Percentiles rank a stretch among this genome's conserved stretches.
Evolutionary conservation across 768 basidiomycete species (phyloP).

Genomic region (Thelephora aurantiotincta): DNA sequence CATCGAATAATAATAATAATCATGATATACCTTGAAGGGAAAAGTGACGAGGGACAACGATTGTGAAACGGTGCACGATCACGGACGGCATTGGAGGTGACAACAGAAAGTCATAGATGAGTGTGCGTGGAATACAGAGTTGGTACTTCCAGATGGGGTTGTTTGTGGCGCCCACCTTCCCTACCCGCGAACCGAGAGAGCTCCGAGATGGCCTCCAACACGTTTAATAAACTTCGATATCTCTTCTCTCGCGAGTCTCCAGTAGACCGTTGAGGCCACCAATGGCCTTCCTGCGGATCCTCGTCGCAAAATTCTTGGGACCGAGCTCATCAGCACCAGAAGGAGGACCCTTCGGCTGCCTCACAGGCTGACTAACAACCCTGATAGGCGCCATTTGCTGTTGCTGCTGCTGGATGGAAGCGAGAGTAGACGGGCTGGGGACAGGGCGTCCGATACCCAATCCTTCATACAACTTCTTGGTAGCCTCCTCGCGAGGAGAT

Average conservation of each 20-base stretch:
- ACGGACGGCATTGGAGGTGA: no score
- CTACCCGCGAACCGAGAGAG: no score
- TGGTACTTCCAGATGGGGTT: no score
- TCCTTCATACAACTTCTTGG: slow-evolving; percentile 81
- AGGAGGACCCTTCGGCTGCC: slow-evolving; percentile 83
- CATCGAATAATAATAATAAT: no score
- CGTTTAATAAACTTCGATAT: slow-evolving; percentile 21
- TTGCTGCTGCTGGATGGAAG: slow-evolving; percentile 6
- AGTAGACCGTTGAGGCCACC: slow-evolving; percentile 68
- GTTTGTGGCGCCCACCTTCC: no score
- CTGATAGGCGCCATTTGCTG: slow-evolving; percentile 24
- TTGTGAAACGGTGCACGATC: no score
- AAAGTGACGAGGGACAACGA: no score
- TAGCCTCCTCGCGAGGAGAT: slow-evolving; percentile 76
- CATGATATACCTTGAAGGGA: no score
- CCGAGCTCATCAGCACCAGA: slow-evolving; percentile 77
- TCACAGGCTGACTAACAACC: slow-evolving; percentile 55
- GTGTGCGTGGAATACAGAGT: no score
- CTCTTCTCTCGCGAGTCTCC: slow-evolving; percentile 70
- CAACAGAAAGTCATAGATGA: no score
- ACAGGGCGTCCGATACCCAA: slow-evolving; percentile 69
- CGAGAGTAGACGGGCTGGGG: slow-evolving; percentile 23
- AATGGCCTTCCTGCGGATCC: slow-evolving; percentile 75
- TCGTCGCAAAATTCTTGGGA: slow-evolving; percentile 79
- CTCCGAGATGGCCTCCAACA: no score